Evolutionary conservation across 2,329 filamentous ascomycete genomes (phyloP), one percentile per base, ranked within the genome.

Genomic region (Alternaria arborescens): DNA sequence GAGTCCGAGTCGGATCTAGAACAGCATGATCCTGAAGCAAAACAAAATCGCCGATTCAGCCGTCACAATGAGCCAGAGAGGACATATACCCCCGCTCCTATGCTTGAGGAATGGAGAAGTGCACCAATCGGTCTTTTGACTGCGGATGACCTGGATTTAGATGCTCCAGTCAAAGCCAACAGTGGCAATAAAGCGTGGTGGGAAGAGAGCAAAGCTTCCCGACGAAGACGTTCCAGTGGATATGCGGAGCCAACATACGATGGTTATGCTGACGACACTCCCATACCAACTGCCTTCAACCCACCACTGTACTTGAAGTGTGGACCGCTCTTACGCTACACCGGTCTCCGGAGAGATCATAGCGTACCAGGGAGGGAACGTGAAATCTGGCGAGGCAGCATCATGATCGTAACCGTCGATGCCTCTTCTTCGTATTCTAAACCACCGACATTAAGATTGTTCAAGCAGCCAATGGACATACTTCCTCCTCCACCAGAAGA

Each of bases 331-430:
- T 82, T 99, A 64, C 89, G 95, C 61, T 99, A 97, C 77, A 94
- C 91, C 56, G 95, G 96, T 20, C 88, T 97, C 42, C 88, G 90
- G 41, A 84, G 84, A 40, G 87, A 97, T 48, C 69, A 62, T 20
- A 72, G 60, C 52, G 64, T 64, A n/a, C 76, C 67, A 76, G 73
- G 65, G 42, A 61, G 73, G 66, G 89, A 92, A 43, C 86, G 88
- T 52, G 92, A 97, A 70, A 88, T 94, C 20, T 99, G 95, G 95
- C 88, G 94, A 76, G 95, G 95, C 5, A 96, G 89, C 61, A 86
- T 98, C 58, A 93, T 99, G 92, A 97, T 99, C 70, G 93, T 99
- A 22, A 98, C 95, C 0, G 86, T 89, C 53, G 94, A 99, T 73
- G 85, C 87, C 2, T 87, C 90, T 41, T 98, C 94, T 2, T 91